phyloP scores from a whole-genome alignment of 2,329 filamentous ascomycete species.

The Fusarium nodosum region DNA sequence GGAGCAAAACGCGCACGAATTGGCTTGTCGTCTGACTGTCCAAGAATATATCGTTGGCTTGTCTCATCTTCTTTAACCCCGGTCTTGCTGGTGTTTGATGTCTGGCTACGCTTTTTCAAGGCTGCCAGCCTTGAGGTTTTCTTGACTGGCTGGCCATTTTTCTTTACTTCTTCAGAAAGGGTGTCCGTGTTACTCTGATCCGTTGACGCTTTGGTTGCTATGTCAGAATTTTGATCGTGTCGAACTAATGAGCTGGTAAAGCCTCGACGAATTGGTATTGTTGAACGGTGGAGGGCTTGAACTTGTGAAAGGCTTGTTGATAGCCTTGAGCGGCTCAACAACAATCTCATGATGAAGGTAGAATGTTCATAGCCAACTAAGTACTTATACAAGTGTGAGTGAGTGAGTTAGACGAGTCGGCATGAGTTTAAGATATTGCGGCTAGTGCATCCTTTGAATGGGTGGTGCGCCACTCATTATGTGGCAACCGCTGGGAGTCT shows the following conservation, averaged over 20 bases:
- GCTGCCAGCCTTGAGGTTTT: conserved; percentile 43
- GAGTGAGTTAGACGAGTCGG: conserved; percentile 28
- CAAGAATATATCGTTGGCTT: conserved; percentile 51
- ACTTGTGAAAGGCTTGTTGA: conserved; percentile 11
- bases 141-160: background rate
- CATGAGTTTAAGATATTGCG: conserved; percentile 33
- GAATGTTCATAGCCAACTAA: conserved; percentile 41
- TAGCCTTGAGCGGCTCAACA: conserved; percentile 34
- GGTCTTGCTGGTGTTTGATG: background rate
- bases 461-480: conserved; percentile 28
- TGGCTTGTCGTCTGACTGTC: conserved; percentile 66
- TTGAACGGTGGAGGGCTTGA: conserved; percentile 5
- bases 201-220: background rate
- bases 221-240: conserved; percentile 24
- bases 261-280: conserved; percentile 15
- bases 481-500: conserved; percentile 15
- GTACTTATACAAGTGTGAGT: conserved; percentile 13
- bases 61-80: conserved; percentile 11
- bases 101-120: conserved; percentile 42
- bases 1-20: conserved; percentile 84
- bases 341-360: conserved; percentile 40
- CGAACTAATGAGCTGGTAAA: conserved; percentile 33
- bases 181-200: background rate
- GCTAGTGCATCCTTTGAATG: conserved; percentile 24
- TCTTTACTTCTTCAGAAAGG: background rate